Conservation (phyloP, 2,329 filamentous ascomycete genomes). For the Trichophyton verrucosum region DNA sequence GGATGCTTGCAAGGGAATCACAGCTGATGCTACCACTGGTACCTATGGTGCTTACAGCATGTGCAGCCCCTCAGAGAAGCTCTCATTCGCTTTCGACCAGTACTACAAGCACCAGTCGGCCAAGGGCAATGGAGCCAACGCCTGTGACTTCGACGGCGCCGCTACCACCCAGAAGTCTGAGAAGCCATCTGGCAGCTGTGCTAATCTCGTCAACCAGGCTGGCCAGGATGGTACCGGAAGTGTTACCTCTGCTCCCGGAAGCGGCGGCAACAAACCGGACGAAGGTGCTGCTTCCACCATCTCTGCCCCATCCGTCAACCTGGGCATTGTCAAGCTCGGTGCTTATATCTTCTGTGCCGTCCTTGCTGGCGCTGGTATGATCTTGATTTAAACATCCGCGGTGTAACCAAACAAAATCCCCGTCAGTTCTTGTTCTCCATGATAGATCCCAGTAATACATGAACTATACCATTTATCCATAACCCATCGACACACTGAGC, state of each 20-base stretch:
- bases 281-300: slow-evolving; percentile 18
- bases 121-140: slow-evolving; percentile 22
- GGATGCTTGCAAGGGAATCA: slow-evolving; percentile 30
- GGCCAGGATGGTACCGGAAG: slow-evolving; percentile 29
- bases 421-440: neutral
- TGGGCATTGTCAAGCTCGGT: slow-evolving; percentile 32
- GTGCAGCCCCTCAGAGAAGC: slow-evolving; percentile 32
- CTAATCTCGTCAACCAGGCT: slow-evolving; percentile 28
- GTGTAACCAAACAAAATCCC: neutral
- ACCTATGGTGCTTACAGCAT: slow-evolving; percentile 36
- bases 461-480: neutral
- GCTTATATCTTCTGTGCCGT: slow-evolving; percentile 34
- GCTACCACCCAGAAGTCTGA: slow-evolving; percentile 27
- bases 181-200: slow-evolving; percentile 27
- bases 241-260: slow-evolving; percentile 25
- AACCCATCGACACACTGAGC: neutral
- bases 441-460: neutral
- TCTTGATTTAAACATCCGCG: slow-evolving; percentile 31
- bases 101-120: slow-evolving; percentile 32
- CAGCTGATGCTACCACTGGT: slow-evolving; percentile 29
- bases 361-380: slow-evolving; percentile 35
- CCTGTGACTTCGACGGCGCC: slow-evolving; percentile 33
- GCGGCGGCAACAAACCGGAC: slow-evolving; percentile 19
- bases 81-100: slow-evolving; percentile 34
- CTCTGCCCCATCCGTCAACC: slow-evolving; percentile 23